phyloP scores from a whole-genome alignment of 495 filamentous ascomycete species.

The Tuber umbilicatum region DNA sequence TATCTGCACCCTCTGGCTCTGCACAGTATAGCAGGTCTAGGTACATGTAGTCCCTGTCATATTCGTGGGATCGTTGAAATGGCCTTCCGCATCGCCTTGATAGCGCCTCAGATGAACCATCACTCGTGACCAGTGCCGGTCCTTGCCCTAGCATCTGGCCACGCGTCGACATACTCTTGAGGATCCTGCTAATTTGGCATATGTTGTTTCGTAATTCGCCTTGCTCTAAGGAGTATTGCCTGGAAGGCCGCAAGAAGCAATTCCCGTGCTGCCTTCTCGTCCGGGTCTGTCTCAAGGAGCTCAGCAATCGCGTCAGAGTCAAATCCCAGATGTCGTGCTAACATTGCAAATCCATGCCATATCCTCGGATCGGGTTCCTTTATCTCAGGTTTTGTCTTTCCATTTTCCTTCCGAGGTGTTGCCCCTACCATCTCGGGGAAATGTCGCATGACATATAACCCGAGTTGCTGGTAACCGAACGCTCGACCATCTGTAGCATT shows the following conservation, averaged over 20 bases:
- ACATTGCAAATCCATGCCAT: conserved; percentile 9
- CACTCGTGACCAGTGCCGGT: not conserved
- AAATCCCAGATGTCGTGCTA: conserved; percentile 10
- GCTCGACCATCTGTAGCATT: not conserved
- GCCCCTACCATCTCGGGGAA: conserved; percentile 9
- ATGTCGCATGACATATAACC: conserved; percentile 19
- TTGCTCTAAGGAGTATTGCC: not conserved
- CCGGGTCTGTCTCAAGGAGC: not conserved
- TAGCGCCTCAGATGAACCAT: not conserved
- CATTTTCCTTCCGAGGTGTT: conserved; percentile 11
- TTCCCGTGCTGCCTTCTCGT: not conserved
- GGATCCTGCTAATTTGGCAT: not conserved
- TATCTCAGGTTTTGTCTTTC: conserved; percentile 5
- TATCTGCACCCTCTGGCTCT: not conserved
- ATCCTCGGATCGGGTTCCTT: not conserved
- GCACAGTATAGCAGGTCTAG: not conserved
- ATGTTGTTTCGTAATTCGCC: not conserved
- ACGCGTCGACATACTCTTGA: not conserved
- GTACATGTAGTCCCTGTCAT: conserved; percentile 11
- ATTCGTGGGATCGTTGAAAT: conserved; percentile 10
- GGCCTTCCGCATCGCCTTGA: conserved; percentile 10
- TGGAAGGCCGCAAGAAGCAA: not conserved
- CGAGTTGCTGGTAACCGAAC: conserved; percentile 13
- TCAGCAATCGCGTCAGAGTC: conserved; percentile 1
- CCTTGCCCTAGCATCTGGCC: not conserved